Conservation (phyloP, 306 rosid species). For the Rosa multiflora region DNA sequence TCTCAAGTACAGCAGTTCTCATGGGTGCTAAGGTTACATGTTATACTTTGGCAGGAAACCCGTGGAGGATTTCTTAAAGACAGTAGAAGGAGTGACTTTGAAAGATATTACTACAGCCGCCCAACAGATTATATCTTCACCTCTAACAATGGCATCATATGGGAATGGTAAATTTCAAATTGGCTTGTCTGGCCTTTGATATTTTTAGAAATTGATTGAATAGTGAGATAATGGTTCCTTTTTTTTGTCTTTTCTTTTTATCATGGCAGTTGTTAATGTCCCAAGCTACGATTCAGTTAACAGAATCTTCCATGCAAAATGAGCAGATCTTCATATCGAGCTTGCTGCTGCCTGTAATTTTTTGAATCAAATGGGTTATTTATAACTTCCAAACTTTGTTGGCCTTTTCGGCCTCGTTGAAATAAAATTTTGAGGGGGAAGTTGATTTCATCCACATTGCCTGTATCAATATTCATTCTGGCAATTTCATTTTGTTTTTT, state of each 20-base stretch:
- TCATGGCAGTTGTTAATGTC: slow-evolving; percentile 66
- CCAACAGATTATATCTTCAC: slow-evolving; percentile 76
- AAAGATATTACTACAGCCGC: slow-evolving; percentile 59
- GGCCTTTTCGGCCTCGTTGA: not conserved
- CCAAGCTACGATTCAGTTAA: slow-evolving; percentile 78
- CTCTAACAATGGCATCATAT: slow-evolving; percentile 92
- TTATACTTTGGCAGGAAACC: slow-evolving; percentile 63
- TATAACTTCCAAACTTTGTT: slow-evolving; percentile 4
- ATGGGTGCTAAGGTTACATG: slow-evolving; percentile 7
- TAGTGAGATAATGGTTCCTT: not conserved
- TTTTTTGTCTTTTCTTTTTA: not conserved
- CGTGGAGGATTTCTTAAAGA: slow-evolving; percentile 76
- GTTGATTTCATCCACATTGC: slow-evolving; percentile 15
- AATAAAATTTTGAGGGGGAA: slow-evolving; percentile 20
- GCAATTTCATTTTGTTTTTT: not conserved
- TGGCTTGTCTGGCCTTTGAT: not conserved
- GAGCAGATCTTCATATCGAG: slow-evolving; percentile 26
- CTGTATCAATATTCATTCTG: not conserved
- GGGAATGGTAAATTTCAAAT: slow-evolving; percentile 66
- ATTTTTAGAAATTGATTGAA: not conserved
- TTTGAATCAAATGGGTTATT: slow-evolving; percentile 5
- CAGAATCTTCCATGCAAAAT: slow-evolving; percentile 66
- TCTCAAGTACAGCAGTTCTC: not conserved
- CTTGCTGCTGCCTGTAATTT: not conserved
- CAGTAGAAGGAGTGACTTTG: slow-evolving; percentile 76